These are phyloP conservation scores for Canariomyces notabilis DNA, from an alignment of 2,329 filamentous ascomycete species.

Conservation along the genomic window DNA sequence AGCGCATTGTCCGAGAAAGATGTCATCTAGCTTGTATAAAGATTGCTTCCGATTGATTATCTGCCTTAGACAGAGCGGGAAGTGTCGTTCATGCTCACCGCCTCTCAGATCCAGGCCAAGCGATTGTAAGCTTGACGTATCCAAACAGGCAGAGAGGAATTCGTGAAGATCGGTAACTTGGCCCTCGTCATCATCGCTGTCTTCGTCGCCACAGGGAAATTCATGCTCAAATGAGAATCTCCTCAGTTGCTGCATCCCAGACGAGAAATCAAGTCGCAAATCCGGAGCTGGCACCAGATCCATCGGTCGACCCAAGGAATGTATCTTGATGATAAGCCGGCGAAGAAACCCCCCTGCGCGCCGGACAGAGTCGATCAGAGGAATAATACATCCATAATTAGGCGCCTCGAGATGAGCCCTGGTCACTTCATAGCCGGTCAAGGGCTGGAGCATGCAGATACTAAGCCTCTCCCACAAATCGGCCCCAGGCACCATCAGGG, in stretches of 20 bases:
- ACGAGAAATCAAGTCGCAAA: background rate
- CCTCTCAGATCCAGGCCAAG: background rate
- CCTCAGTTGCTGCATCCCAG: slow-evolving; percentile 1
- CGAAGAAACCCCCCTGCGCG: background rate
- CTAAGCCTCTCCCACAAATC: background rate
- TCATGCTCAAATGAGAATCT: background rate
- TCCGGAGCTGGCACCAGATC: background rate
- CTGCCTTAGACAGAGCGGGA: background rate
- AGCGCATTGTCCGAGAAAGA: background rate
- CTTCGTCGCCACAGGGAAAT: background rate
- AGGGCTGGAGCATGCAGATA: background rate
- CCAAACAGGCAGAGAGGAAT: slow-evolving; percentile 7
- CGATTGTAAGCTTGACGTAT: background rate
- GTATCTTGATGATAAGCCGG: slow-evolving; percentile 1
- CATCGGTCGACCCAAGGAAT: background rate
- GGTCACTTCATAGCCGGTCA: background rate
- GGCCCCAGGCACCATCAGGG: background rate
- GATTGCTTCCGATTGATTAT: background rate
- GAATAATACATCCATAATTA: background rate
- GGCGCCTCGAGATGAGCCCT: background rate
- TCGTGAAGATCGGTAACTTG: no score
- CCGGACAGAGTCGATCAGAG: background rate
- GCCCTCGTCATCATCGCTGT: background rate
- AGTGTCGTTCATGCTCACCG: background rate
- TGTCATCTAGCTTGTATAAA: background rate